Base-by-base conservation (phyloP, 2,329 filamentous ascomycete genomes). In the Fusarium chuoi region DNA sequence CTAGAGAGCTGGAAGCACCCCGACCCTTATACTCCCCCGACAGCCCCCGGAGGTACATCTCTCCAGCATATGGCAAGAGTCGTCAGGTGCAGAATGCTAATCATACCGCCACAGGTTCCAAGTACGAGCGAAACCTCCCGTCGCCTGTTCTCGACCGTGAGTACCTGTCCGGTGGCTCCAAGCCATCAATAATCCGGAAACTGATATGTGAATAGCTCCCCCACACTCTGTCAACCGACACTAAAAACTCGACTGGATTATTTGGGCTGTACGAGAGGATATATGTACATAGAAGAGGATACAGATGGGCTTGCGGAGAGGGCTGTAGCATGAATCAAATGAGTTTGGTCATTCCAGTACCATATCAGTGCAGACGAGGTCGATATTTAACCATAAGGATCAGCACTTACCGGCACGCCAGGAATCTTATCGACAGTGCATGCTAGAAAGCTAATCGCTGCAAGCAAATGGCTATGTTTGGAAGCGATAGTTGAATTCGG, bases 1-100 rank as follows among this genome's bases (percentile, higher is more conserved):
- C 86, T 99, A 72, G 91, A 96, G 79, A 93, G 92, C 83, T 99
- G 96, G 96, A 98, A 98, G 86, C 96, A 99, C 81, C 96, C 96
- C 7, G 96, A 99, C 82, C 95, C 96, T 38, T 98, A 98, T 82
- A 87, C 90, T 77, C 90, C 92, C 75, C 96, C 96, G 20, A 97
- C 94, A 46, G 96, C 96, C 44, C 96, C 96, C 17, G 96, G 96
- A 88, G 96, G 96, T 96, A 86, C 74, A 89, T 56, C 33, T 17
- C 48, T 20, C 33, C 39, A 30, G 36, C 45, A 10, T 41, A 10
- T 28, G 24, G 24, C 28, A 14, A 39, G 14, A 22, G 24, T 49
- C 7, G 22, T 51, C 12, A 9, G 24, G 30, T 22, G 35, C 56
- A 36, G 56, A n/a, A 36, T 39, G 54, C 69, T 79, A 49, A 78